Conservation (phyloP, 208 protist genomes). For the Wallacemonas sp. region DNA sequence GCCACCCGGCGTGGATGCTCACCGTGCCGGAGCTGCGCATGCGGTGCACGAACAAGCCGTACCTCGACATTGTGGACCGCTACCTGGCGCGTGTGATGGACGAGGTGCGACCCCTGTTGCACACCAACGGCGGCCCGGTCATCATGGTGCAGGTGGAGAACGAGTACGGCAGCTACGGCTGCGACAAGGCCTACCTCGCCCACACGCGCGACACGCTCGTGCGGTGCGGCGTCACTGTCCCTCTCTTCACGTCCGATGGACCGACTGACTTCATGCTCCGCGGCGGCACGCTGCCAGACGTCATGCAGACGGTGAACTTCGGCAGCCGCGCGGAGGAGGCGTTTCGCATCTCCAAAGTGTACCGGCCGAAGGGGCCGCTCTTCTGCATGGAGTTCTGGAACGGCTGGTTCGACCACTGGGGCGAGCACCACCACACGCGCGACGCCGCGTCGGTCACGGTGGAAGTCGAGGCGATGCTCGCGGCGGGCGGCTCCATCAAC, state of each 20-base stretch:
- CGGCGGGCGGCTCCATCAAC: background rate
- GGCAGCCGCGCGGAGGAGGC: constrained; percentile 5
- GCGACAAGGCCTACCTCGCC: constrained; percentile 8
- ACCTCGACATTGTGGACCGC: constrained; percentile 10
- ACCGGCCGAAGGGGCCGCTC: background rate
- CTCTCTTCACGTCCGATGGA: constrained; percentile 59
- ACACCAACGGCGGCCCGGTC: constrained; percentile 79
- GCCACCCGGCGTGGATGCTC: constrained; percentile 9
- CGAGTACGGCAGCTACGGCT: constrained; percentile 17
- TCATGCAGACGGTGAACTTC: constrained; percentile 41
- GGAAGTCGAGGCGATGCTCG: constrained; percentile 1
- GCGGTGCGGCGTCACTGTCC: constrained; percentile 78
- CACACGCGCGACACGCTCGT: constrained; percentile 31
- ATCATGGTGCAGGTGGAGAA: constrained; percentile 90
- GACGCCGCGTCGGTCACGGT: background rate
- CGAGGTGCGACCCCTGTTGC: constrained; percentile 39
- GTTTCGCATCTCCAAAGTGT: background rate
- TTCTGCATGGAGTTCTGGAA: constrained; percentile 16
- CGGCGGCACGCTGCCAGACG: constrained; percentile 93
- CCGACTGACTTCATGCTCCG: constrained; percentile 61
- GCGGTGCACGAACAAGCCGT: constrained; percentile 8
- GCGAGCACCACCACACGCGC: constrained; percentile 12
- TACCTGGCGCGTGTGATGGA: constrained; percentile 10
- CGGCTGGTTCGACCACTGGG: constrained; percentile 13
- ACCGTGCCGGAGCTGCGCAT: constrained; percentile 1